Base-by-base conservation (phyloP, 371 early-diverging fungal species). In the Globomyces sp. region DNA sequence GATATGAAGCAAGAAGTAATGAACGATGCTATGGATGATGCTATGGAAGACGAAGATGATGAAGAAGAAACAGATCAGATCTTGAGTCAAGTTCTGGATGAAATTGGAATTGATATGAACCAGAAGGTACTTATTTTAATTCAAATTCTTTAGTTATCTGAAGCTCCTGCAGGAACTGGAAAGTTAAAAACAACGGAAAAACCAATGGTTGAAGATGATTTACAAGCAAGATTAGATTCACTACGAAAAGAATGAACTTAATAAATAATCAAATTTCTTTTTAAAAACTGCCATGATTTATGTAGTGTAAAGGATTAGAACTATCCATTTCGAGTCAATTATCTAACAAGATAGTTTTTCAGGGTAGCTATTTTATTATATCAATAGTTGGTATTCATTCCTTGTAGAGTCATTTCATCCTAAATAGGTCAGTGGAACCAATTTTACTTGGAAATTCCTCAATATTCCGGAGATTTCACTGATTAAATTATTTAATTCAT, bases 1-100 rank as follows among this genome's bases (percentile, higher is more conserved):
- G 95, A 98, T 73, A 95, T 98, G 96, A 96, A 96, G 80, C 94
- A 94, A 64, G 96, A 95, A 70, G 90, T 98, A 92, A 94, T 98
- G 94, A 90, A 90, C 52, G 98, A 98, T 69, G 92, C 92, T 11
- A 93, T 98, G 62, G 96, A 98, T 67, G 96, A 94, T 72, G 92
- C 87, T 39, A 89, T 97, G 86, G 95, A 92, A 44, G 96, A 92
- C 64, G 95, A 92, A 41, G 92, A 92, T 51, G 92, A 91, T 45
- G 97, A 95, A 72, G 88, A 89, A 57, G 96, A 86, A 70, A 69
- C 71, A 0, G 85, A 98, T 2, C 82, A 87, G 58, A 92, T 97
- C 68, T 93, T 97, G 2, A 89, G 88, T 72, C 90, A 94, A 73
- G 93, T 96, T 1, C 71, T 96, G 58, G 98, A 98, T 76, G 97